Evolutionary conservation across 2,329 filamentous ascomycete species (phyloP).

Genomic region (Fusarium paranaense): DNA sequence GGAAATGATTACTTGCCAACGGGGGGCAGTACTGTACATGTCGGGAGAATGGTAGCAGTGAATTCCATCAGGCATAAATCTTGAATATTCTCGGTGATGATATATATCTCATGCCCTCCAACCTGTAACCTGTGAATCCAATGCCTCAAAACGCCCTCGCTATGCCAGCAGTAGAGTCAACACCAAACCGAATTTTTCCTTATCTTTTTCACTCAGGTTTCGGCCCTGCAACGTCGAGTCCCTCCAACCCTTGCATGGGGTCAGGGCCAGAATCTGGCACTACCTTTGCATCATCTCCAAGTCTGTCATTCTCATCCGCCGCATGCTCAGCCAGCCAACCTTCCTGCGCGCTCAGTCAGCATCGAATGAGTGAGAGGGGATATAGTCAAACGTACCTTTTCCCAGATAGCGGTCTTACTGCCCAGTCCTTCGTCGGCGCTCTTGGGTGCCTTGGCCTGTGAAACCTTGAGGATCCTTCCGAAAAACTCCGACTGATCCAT

Average conservation of each 20-base stretch:
- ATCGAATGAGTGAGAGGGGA: neutral
- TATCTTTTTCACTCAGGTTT: slow-evolving; percentile 70
- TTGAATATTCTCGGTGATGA: slow-evolving; percentile 41
- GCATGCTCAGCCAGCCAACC: slow-evolving; percentile 92
- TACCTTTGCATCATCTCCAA: slow-evolving; percentile 31
- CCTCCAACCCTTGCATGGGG: slow-evolving; percentile 96
- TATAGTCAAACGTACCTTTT: slow-evolving; percentile 76
- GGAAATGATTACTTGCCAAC: slow-evolving; percentile 34
- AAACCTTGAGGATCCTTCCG: slow-evolving; percentile 91
- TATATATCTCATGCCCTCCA: slow-evolving; percentile 39
- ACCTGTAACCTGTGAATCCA: slow-evolving; percentile 38
- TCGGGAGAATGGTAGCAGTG: slow-evolving; percentile 39
- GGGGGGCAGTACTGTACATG: slow-evolving; percentile 42
- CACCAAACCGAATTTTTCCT: slow-evolving; percentile 15
- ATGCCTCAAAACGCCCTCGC: slow-evolving; percentile 58
- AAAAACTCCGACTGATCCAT: slow-evolving; percentile 98
- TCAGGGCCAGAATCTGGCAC: slow-evolving; percentile 72
- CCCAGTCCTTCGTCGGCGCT: slow-evolving; percentile 87
- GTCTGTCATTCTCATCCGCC: slow-evolving; percentile 77
- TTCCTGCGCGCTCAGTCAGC: slow-evolving; percentile 69
- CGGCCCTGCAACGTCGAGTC: slow-evolving; percentile 92
- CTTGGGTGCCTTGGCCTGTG: slow-evolving; percentile 91
- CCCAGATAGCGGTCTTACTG: slow-evolving; percentile 95
- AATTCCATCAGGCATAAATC: slow-evolving; percentile 41
- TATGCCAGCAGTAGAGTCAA: slow-evolving; percentile 53